Evolutionary conservation across 352 stramenopile genomes (phyloP).

Genomic region (Saprolegnia diclina): DNA sequence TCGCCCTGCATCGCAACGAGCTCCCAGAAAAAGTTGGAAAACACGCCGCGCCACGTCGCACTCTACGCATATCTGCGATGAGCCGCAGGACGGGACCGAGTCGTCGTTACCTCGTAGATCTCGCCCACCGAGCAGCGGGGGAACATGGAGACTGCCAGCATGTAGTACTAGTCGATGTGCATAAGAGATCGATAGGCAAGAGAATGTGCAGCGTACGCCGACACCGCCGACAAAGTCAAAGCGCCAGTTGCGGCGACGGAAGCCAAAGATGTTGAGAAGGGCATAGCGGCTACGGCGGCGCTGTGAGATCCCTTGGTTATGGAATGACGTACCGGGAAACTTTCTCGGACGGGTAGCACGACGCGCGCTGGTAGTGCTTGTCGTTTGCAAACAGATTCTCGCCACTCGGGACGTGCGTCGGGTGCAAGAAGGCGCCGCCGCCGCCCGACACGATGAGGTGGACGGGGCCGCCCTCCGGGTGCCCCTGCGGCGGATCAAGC

Average conservation of each 20-base stretch:
- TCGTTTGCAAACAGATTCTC: constrained; percentile 56
- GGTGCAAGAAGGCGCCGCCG: constrained; percentile 86
- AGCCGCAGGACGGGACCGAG: not conserved
- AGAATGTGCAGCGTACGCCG: constrained; percentile 39
- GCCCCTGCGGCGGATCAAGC: constrained; percentile 10
- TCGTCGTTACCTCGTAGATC: constrained; percentile 42
- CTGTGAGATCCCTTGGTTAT: not conserved
- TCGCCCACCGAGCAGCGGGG: constrained; percentile 78
- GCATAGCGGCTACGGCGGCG: constrained; percentile 56
- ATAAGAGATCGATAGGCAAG: constrained; percentile 11
- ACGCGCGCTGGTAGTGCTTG: constrained; percentile 62
- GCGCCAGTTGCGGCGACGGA: constrained; percentile 90
- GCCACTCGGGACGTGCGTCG: constrained; percentile 72
- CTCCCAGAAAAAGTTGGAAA: constrained; percentile 43
- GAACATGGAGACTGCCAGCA: constrained; percentile 89
- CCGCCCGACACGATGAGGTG: constrained; percentile 87
- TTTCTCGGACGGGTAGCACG: constrained; percentile 77
- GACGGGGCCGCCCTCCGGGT: constrained; percentile 30
- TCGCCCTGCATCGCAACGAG: constrained; percentile 53
- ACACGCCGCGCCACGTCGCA: constrained; percentile 41
- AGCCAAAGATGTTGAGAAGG: constrained; percentile 80
- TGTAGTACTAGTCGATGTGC: constrained; percentile 64
- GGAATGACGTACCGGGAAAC: constrained; percentile 50
- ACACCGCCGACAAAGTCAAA: constrained; percentile 89
- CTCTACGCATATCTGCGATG: constrained; percentile 23